These are phyloP conservation scores for Silene latifolia DNA, from an alignment of 148 eudicot species.

Conservation along the genomic window DNA sequence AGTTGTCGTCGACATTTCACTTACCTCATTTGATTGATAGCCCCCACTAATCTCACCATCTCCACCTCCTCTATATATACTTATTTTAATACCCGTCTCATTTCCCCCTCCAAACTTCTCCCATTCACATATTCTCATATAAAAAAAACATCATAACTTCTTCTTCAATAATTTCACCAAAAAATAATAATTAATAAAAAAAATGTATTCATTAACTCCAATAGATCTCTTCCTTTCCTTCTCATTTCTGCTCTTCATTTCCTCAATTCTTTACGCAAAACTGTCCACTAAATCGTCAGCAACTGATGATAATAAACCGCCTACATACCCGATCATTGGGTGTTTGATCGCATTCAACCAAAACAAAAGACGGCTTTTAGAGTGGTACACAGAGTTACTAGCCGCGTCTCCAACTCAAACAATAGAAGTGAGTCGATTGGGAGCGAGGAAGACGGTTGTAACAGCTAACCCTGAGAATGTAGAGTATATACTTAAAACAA, in stretches of 20 bases:
- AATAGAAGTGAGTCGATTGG: constrained; percentile 42
- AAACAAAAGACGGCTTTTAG: constrained; percentile 44
- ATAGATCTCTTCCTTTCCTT: constrained; percentile 17
- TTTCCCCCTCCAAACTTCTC: neutral
- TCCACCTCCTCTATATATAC: constrained; percentile 12
- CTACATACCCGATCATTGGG: constrained; percentile 44
- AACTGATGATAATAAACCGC: constrained; percentile 21
- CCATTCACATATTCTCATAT: neutral
- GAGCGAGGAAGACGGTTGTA: constrained; percentile 41
- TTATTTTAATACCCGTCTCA: neutral
- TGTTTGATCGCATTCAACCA: constrained; percentile 50
- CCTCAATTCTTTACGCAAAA: constrained; percentile 4
- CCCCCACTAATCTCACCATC: constrained; percentile 11
- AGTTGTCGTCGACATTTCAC: too few relatives aligned
- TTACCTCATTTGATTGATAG: too few relatives aligned
- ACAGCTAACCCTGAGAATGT: constrained; percentile 71
- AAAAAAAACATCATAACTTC: too few relatives aligned
- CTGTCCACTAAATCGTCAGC: neutral
- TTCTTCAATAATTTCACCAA: too few relatives aligned
- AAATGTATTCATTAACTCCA: constrained; percentile 3
- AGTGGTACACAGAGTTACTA: constrained; percentile 66
- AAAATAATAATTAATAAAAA: too few relatives aligned
- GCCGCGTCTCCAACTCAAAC: constrained; percentile 47
- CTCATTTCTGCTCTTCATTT: constrained; percentile 8
- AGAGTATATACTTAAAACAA: constrained; percentile 64